Percentiles rank a stretch among this genome's conserved stretches.
These are phyloP conservation scores for Silene vulgaris DNA, from an alignment of 179 eudicot genomes.

Conservation along the genomic window DNA sequence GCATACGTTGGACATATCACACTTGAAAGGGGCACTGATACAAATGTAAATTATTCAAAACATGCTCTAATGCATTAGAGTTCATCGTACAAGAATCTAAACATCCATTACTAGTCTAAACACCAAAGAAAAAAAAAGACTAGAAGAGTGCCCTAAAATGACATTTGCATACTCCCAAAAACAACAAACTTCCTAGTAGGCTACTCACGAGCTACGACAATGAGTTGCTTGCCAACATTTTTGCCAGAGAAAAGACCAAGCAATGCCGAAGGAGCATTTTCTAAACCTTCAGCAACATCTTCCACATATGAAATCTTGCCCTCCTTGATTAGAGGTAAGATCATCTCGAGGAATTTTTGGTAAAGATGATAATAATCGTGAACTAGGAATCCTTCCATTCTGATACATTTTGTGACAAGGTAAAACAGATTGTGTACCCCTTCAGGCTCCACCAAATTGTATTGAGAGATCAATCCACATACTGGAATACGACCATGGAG, in stretches of 20 bases:
- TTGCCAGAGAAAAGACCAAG: slow-evolving; percentile 44
- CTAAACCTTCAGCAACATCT: slow-evolving; percentile 56
- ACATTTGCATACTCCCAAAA: not conserved
- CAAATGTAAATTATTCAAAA: not conserved
- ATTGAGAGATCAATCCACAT: slow-evolving; percentile 29
- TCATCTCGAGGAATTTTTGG: slow-evolving; percentile 20
- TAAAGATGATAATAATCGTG: slow-evolving; percentile 20
- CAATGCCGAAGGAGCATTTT: slow-evolving; percentile 49
- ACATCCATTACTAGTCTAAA: not conserved
- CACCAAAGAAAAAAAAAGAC: not conserved
- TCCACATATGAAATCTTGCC: slow-evolving; percentile 45
- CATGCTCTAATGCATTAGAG: not conserved
- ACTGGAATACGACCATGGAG: slow-evolving; percentile 13
- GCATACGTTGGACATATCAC: too few species aligned
- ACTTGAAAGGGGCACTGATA: too few species aligned
- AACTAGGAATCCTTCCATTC: slow-evolving; percentile 27
- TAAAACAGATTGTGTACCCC: slow-evolving; percentile 21
- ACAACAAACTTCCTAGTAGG: too few species aligned
- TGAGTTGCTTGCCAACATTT: slow-evolving; percentile 50
- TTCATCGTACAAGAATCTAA: not conserved
- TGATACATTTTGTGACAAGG: slow-evolving; percentile 16
- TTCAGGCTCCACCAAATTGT: slow-evolving; percentile 23
- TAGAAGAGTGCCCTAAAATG: not conserved
- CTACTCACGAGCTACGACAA: slow-evolving; percentile 35
- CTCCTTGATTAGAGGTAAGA: slow-evolving; percentile 40